These are phyloP conservation scores for Paraphysoderma sedebokerense DNA, from an alignment of 371 early-diverging fungal species.

Conservation along the genomic window DNA sequence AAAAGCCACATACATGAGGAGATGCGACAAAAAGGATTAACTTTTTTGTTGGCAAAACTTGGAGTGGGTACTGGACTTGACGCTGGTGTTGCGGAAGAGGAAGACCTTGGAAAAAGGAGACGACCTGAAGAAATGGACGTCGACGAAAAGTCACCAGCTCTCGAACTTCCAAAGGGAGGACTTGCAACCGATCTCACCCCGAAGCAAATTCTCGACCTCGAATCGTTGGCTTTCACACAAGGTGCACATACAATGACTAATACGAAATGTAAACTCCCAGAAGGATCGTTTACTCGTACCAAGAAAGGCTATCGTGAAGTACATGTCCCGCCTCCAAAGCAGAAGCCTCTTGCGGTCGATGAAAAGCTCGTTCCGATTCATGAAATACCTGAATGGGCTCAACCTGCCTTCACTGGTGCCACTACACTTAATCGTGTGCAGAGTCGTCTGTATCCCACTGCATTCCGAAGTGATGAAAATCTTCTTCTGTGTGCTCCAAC, in stretches of 20 bases:
- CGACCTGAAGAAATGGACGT: conserved; percentile 5
- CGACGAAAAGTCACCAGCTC: neutral
- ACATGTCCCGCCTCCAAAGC: conserved; percentile 82
- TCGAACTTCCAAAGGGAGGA: no score
- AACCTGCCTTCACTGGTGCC: conserved; percentile 56
- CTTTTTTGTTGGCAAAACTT: conserved; percentile 53
- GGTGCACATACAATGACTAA: conserved; percentile 94
- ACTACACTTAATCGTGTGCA: conserved; percentile 78
- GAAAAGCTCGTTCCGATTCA: conserved; percentile 55
- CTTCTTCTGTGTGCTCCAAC: conserved; percentile 98
- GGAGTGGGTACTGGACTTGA: conserved; percentile 36
- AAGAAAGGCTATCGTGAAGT: conserved; percentile 94
- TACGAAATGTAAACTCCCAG: conserved; percentile 81
- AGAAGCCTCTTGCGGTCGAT: conserved; percentile 33
- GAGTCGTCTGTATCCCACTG: conserved; percentile 69
- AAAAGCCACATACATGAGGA: conserved; percentile 35
- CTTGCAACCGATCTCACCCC: conserved; percentile 28
- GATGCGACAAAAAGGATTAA: conserved; percentile 45
- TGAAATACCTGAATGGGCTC: conserved; percentile 75
- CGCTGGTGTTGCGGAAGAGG: conserved; percentile 34
- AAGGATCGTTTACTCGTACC: conserved; percentile 79
- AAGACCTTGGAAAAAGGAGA: conserved; percentile 15
- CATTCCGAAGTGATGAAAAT: conserved; percentile 80
- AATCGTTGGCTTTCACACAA: conserved; percentile 66
- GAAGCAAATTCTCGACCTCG: conserved; percentile 54